Evolutionary conservation across 805 yeast genomes (phyloP).

Genomic region (Cyberlindnera japonica): DNA sequence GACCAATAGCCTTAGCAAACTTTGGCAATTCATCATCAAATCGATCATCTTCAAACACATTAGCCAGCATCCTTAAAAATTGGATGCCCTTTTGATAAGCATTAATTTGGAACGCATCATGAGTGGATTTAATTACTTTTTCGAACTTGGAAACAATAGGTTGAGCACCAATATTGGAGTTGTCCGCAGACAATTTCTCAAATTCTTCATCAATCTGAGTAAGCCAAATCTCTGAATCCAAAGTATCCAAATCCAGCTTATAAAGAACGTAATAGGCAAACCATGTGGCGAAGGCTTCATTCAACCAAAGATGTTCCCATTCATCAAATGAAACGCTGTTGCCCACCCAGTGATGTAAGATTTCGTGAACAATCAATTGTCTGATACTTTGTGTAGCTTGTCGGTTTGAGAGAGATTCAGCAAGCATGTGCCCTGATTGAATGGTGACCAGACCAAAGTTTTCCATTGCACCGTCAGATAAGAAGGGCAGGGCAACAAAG

Average conservation of each 20-base stretch:
- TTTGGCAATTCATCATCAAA: conserved; percentile 30
- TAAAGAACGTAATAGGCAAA: conserved; percentile 49
- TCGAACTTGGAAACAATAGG: conserved; percentile 33
- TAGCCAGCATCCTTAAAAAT: conserved; percentile 49
- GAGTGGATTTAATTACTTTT: conserved; percentile 36
- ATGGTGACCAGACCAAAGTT: conserved; percentile 69
- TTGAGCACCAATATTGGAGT: conserved; percentile 29
- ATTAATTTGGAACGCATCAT: conserved; percentile 45
- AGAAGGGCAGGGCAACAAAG: conserved; percentile 62
- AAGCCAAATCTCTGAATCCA: conserved; percentile 33
- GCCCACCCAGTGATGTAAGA: conserved; percentile 82
- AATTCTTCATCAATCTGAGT: conserved; percentile 27
- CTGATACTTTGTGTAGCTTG: conserved; percentile 35
- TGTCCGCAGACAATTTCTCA: conserved; percentile 36
- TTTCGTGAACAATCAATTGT: conserved; percentile 65
- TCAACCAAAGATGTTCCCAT: conserved; percentile 70
- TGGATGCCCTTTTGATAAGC: conserved; percentile 61
- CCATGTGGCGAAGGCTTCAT: conserved; percentile 78
- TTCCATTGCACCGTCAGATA: conserved; percentile 79
- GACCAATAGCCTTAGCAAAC: conserved; percentile 35
- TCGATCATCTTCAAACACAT: conserved; percentile 34
- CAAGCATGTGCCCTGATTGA: conserved; percentile 46
- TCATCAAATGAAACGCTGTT: conserved; percentile 61
- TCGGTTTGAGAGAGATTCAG: conserved; percentile 30
- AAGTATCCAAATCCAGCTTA: conserved; percentile 23